Base-by-base conservation (phyloP, 2,329 filamentous ascomycete species). In the Curvularia sp. region DNA sequence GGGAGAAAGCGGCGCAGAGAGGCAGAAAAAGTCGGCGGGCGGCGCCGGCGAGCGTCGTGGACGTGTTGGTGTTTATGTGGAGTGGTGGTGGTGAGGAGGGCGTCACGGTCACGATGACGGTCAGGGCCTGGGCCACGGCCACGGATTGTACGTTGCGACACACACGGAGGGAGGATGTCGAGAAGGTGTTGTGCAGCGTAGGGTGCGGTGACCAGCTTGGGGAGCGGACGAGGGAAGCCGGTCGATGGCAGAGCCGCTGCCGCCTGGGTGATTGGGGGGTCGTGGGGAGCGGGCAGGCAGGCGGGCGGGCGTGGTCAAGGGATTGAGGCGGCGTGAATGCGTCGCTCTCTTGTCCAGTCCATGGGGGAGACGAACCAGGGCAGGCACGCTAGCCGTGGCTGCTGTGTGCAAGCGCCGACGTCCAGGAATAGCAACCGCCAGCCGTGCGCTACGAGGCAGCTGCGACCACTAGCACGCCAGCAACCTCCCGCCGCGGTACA, bases 231-330 rank as follows among this genome's bases (percentile, higher is more conserved):
- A 61, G 58, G 53, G 64, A 64, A 69, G 67, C 60, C 64, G 65
- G 64, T 67, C 65, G 62, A 57, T 64, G 59, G 64, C 64, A 65
- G 63, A 68, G 68, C 67, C 64, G 55, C 62, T 58, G 55, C 63
- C 63, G 67, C 62, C 64, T 61, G 61, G 61, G 65, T 56, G 56
- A 18, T 57, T 57, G 54, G 57, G 55, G 53, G 66, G 44, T 61
- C 50, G 60, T 60, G 59, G 58, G 57, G 48, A 54, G 41, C 41
- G 5, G 24, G 59, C 58, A 41, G 54, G 33, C 41, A 48, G 54
- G 64, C 49, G 53, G 51, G 58, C 58, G 30, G 44, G 26, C 43
- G 18, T 51, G 53, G 50, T 57, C 49, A 46, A 43, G 56, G 49
- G 56, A 57, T 58, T 58, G 60, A 57, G 47, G 60, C 61, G 61